phyloP scores from a whole-genome alignment of 345 rosid genomes.

The Brassica nigra region DNA sequence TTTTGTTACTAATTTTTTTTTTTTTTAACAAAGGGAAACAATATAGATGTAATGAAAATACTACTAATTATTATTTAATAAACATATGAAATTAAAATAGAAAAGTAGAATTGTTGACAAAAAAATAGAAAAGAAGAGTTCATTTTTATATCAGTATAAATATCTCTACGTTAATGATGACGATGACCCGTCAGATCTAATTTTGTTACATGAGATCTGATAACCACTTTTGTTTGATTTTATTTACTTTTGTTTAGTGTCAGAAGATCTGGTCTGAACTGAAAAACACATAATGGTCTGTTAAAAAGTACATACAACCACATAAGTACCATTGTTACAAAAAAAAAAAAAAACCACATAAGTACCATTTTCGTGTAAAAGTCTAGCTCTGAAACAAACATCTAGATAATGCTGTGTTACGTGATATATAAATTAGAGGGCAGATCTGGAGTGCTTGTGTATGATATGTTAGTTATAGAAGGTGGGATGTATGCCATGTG shows the following conservation, averaged over 20 bases:
- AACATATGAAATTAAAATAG: neutral
- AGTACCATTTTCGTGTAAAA: slow-evolving; percentile 19
- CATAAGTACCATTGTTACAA: neutral
- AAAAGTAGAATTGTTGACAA: neutral
- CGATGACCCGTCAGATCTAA: slow-evolving; percentile 22
- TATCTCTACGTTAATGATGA: slow-evolving; percentile 25
- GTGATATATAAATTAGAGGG: slow-evolving; percentile 9
- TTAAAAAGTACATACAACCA: neutral
- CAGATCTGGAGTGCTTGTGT: slow-evolving; percentile 15
- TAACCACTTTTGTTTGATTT: neutral
- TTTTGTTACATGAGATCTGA: slow-evolving; percentile 24
- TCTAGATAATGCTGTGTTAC: slow-evolving; percentile 21
- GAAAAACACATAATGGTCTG: neutral
- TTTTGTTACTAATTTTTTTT: slow-evolving; percentile 4
- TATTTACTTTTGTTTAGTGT: neutral
- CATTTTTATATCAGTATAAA: slow-evolving; percentile 5
- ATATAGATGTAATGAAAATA: neutral
- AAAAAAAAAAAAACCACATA: neutral
- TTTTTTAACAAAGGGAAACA: neutral
- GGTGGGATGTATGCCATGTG: slow-evolving; percentile 17
- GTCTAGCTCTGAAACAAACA: slow-evolving; percentile 4
- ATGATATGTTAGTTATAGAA: neutral
- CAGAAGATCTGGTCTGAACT: slow-evolving; percentile 3
- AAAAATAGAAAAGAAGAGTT: neutral
- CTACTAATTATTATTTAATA: neutral